Evolutionary conservation across 805 yeast species (phyloP).

Genomic region (Yamadazyma nakazawae): DNA sequence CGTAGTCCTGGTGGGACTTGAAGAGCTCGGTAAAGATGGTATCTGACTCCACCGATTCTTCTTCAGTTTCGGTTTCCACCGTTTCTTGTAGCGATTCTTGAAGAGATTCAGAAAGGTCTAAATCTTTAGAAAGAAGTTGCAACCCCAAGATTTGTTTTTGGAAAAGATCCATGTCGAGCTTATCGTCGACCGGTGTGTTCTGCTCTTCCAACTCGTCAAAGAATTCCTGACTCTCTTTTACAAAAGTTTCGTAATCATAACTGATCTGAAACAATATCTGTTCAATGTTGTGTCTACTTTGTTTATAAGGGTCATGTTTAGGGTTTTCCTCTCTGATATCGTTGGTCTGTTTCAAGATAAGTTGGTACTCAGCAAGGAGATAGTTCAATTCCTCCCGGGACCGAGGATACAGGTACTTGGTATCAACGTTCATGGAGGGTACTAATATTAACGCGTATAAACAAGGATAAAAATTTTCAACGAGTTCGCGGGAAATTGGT

Average conservation of each 20-base stretch:
- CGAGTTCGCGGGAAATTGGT: background rate
- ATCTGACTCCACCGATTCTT: background rate
- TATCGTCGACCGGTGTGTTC: slow-evolving; percentile 5
- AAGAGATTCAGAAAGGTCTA: slow-evolving; percentile 57
- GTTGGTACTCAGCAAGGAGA: slow-evolving; percentile 23
- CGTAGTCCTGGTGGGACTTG: slow-evolving; percentile 5
- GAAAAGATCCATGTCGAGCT: slow-evolving; percentile 44
- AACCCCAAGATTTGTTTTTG: slow-evolving; percentile 60
- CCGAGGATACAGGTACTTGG: slow-evolving; percentile 7
- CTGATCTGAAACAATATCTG: slow-evolving; percentile 26
- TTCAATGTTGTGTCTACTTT: slow-evolving; percentile 27
- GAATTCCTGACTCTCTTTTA: slow-evolving; percentile 20
- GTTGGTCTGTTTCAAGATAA: slow-evolving; percentile 2
- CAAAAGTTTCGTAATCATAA: slow-evolving; percentile 21
- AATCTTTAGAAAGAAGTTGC: slow-evolving; percentile 61
- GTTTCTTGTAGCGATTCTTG: slow-evolving; percentile 33
- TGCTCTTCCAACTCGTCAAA: slow-evolving; percentile 15
- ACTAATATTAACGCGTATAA: background rate
- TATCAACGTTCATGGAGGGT: background rate
- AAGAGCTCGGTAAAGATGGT: slow-evolving; percentile 10
- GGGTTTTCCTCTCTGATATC: slow-evolving; percentile 11
- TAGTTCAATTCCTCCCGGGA: slow-evolving; percentile 24
- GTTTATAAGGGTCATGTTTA: slow-evolving; percentile 20
- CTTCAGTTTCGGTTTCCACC: slow-evolving; percentile 2
- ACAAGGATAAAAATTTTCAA: background rate